phyloP scores from a whole-genome alignment of 2,329 filamentous ascomycete species.

The Colletotrichum limetticola region DNA sequence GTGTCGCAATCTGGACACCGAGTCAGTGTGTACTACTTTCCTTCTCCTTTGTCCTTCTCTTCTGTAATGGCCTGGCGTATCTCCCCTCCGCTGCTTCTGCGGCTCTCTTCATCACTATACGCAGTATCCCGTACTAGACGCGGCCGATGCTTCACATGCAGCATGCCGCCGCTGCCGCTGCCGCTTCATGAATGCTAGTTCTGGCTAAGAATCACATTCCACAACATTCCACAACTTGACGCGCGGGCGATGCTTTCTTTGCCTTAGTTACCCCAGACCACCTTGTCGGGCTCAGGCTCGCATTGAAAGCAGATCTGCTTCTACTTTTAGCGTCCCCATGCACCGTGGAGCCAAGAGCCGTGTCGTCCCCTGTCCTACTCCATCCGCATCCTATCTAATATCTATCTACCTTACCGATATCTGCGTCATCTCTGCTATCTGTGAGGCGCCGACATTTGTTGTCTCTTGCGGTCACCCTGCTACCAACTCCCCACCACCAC shows the following conservation, averaged over 20 bases:
- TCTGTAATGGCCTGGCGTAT: neutral
- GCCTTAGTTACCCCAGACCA: neutral
- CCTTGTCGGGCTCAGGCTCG: constrained; percentile 2
- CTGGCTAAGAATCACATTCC: neutral
- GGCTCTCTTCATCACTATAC: neutral
- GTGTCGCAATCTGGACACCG: neutral
- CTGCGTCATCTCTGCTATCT: constrained; percentile 1
- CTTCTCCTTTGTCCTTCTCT: neutral
- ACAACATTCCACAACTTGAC: neutral
- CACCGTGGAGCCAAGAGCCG: constrained; percentile 2
- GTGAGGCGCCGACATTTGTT: neutral
- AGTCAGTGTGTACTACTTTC: neutral
- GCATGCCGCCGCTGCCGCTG: neutral
- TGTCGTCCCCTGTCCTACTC: neutral
- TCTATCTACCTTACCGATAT: neutral
- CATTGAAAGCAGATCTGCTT: neutral
- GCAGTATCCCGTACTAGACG: neutral
- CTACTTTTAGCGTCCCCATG: constrained; percentile 7
- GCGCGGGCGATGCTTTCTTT: neutral
- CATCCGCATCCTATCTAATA: neutral
- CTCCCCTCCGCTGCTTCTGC: neutral
- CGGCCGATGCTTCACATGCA: neutral
- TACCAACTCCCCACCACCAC: neutral
- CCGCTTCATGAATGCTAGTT: neutral
- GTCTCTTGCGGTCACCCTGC: neutral